Conservation (phyloP, 352 stramenopile species). For the Pythium scleroteichum region DNA sequence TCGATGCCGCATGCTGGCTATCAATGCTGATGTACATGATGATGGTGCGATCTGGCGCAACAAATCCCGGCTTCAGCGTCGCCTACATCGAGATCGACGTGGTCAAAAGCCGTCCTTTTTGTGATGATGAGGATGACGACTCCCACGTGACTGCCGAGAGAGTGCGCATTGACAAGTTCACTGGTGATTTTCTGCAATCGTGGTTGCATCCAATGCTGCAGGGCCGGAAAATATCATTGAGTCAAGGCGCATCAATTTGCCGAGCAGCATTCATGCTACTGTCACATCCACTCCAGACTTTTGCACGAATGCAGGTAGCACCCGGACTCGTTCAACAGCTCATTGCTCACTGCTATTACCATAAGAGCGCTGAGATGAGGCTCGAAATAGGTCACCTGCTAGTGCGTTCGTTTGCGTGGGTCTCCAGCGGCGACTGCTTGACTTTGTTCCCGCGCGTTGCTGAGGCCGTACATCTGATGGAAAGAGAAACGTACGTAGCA, state of each 20-base stretch:
- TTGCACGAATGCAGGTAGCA: slow-evolving; percentile 49
- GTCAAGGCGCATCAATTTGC: slow-evolving; percentile 51
- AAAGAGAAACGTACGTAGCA: slow-evolving; percentile 51
- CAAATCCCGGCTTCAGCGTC: slow-evolving; percentile 63
- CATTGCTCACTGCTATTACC: slow-evolving; percentile 62
- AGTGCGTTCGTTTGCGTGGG: slow-evolving; percentile 56
- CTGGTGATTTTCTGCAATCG: slow-evolving; percentile 45
- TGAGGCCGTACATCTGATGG: slow-evolving; percentile 62
- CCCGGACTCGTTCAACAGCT: slow-evolving; percentile 49
- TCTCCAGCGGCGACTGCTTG: slow-evolving; percentile 45
- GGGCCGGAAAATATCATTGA: slow-evolving; percentile 46
- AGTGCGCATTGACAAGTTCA: slow-evolving; percentile 60
- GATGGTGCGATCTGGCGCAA: slow-evolving; percentile 74
- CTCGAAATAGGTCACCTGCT: slow-evolving; percentile 64
- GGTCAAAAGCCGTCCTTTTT: slow-evolving; percentile 19
- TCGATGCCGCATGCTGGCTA: slow-evolving; percentile 63
- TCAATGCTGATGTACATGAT: slow-evolving; percentile 82
- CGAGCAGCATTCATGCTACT: slow-evolving; percentile 69
- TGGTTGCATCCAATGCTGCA: slow-evolving; percentile 56
- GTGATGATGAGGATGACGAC: slow-evolving; percentile 46
- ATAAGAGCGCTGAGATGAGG: slow-evolving; percentile 48
- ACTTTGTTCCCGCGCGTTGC: slow-evolving; percentile 52
- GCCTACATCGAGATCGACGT: slow-evolving; percentile 74
- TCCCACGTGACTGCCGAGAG: slow-evolving; percentile 40
- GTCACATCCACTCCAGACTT: slow-evolving; percentile 58